These are phyloP conservation scores for Nissolia schottii DNA, from an alignment of 306 rosid genomes.

Conservation along the genomic window DNA sequence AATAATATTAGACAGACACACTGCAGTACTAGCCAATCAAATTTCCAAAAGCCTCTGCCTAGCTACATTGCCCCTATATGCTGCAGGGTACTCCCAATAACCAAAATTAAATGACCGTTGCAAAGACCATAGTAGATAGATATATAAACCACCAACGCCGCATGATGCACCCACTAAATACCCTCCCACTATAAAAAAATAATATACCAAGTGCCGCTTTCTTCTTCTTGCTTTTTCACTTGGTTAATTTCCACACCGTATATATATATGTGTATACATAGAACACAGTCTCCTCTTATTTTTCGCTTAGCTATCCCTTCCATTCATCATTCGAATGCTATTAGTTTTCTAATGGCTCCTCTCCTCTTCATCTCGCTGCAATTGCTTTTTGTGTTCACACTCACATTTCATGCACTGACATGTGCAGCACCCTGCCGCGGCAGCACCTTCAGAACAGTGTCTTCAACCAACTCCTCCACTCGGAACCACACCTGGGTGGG, in stretches of 20 bases:
- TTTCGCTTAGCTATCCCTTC: background rate
- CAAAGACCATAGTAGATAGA: constrained; percentile 4
- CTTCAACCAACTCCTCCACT: constrained; percentile 19
- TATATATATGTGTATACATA: background rate
- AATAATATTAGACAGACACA: too few species aligned
- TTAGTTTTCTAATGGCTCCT: constrained; percentile 29
- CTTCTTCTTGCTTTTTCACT: background rate
- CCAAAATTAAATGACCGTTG: constrained; percentile 77
- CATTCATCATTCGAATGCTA: constrained; percentile 16
- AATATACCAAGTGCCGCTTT: background rate
- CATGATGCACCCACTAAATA: background rate
- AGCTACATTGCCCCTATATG: constrained; percentile 11
- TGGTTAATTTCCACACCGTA: too few species aligned
- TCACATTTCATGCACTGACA: constrained; percentile 22
- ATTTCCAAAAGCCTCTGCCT: constrained; percentile 1
- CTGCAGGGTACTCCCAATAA: background rate
- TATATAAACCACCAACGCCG: background rate
- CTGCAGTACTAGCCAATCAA: constrained; percentile 6
- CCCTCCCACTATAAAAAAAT: constrained; percentile 19
- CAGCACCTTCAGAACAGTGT: background rate
- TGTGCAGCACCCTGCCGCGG: background rate
- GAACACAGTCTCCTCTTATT: background rate
- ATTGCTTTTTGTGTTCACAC: constrained; percentile 5
- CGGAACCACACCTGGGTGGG: constrained; percentile 52
- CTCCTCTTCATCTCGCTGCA: background rate